phyloP scores from a whole-genome alignment of 805 yeast species.

The Pichia pseudocactophila region DNA sequence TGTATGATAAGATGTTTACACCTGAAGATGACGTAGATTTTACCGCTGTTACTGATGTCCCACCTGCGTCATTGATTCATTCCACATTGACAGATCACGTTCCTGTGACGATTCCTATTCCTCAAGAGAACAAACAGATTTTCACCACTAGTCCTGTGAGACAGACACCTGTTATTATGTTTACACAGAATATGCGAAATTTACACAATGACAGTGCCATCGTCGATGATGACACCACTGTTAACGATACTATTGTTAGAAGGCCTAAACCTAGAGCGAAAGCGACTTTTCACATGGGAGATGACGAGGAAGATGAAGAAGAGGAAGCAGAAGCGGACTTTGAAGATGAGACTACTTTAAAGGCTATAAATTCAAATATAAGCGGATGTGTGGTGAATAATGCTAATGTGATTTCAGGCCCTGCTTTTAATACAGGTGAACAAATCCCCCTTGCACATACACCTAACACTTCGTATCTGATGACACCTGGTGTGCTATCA shows the following conservation, averaged over 20 bases:
- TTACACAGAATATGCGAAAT: neutral
- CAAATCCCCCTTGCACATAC: conserved; percentile 5
- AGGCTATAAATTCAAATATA: neutral
- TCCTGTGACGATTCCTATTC: neutral
- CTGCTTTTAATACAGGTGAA: conserved; percentile 16
- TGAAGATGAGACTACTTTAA: conserved; percentile 2
- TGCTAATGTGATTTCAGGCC: conserved; percentile 14
- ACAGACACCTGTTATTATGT: neutral
- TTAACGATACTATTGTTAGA: neutral
- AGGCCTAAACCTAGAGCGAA: conserved; percentile 1
- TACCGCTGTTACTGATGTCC: neutral
- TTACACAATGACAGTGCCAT: neutral
- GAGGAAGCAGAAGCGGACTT: neutral
- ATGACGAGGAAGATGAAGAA: conserved; percentile 10
- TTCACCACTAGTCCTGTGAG: neutral
- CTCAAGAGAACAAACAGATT: neutral
- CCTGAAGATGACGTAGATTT: neutral
- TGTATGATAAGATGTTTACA: conserved; percentile 64
- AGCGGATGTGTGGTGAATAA: neutral
- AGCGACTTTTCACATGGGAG: conserved; percentile 25
- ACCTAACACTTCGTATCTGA: neutral
- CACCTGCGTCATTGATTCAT: neutral
- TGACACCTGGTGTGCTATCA: conserved; percentile 36
- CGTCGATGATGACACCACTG: neutral
- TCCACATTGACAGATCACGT: neutral